Conservation (phyloP, 2,329 filamentous ascomycete species). For the Verticillium longisporum region DNA sequence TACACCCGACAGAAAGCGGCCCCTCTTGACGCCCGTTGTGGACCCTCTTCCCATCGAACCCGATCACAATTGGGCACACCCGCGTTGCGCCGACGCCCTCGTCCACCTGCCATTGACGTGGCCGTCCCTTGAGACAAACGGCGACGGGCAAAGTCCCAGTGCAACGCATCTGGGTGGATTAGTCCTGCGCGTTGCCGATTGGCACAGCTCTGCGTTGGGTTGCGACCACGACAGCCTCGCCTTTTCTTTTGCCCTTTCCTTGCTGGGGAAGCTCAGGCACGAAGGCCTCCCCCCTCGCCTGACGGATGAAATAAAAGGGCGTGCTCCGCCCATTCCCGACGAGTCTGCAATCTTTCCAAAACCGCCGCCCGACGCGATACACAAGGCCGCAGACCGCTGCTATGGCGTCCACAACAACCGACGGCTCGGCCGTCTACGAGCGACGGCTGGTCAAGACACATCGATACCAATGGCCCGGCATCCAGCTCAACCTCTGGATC, state of each 20-base stretch:
- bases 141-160: not conserved
- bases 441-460: slow-evolving; percentile 38
- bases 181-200: not conserved
- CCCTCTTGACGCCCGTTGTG: no score
- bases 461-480: slow-evolving; percentile 63
- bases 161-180: not conserved
- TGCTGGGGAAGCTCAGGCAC: not conserved
- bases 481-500: slow-evolving; percentile 62
- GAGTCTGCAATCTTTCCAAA: not conserved
- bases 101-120: not conserved
- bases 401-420: slow-evolving; percentile 28
- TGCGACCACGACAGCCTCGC: not conserved
- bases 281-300: not conserved
- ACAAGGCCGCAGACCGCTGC: not conserved
- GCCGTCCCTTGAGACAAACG: not conserved
- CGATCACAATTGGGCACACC: not conserved
- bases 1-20: not conserved
- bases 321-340: not conserved
- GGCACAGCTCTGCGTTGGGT: not conserved
- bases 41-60: not conserved
- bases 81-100: not conserved
- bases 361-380: not conserved
- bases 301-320: not conserved
- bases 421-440: slow-evolving; percentile 36
- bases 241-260: not conserved